Conservation (phyloP, 441 rosid species). For the Oxalis stricta region DNA sequence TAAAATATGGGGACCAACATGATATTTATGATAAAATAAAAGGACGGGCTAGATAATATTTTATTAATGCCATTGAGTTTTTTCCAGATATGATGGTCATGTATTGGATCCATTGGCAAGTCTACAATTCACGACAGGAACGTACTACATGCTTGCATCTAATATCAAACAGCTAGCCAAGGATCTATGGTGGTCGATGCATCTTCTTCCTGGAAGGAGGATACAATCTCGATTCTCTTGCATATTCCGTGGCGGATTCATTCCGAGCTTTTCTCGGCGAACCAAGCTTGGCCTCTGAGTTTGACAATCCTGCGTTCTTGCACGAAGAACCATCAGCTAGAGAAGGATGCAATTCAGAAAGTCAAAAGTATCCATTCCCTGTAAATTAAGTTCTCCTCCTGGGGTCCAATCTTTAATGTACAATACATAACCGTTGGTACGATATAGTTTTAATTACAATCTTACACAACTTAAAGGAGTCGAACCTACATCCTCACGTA, state of each 20-base stretch:
- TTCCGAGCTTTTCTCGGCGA: slow-evolving; percentile 84
- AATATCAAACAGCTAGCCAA: slow-evolving; percentile 70
- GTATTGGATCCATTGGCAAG: slow-evolving; percentile 81
- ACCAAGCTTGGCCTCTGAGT: slow-evolving; percentile 54
- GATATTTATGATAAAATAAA: no score
- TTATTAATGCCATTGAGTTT: no score
- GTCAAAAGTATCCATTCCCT: slow-evolving; percentile 63
- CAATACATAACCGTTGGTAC: no score
- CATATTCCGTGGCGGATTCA: slow-evolving; percentile 77
- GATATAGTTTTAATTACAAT: no score
- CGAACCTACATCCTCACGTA: no score
- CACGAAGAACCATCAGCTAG: slow-evolving; percentile 75
- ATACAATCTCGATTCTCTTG: slow-evolving; percentile 78
- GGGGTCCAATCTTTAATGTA: no score
- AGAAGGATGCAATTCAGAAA: slow-evolving; percentile 58
- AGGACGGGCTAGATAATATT: no score
- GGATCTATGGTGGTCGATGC: slow-evolving; percentile 69
- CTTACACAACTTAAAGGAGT: no score
- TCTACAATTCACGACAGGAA: slow-evolving; percentile 77
- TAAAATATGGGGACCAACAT: no score
- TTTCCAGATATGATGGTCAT: slow-evolving; percentile 61
- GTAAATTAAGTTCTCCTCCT: slow-evolving; percentile 10
- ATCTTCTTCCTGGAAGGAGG: slow-evolving; percentile 94
- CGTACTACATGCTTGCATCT: slow-evolving; percentile 65
- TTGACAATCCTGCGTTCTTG: slow-evolving; percentile 68